Percentiles rank a stretch among this genome's conserved stretches.
phyloP scores from a whole-genome alignment of 2,329 filamentous ascomycete species.

The Calonectria crousiana region DNA sequence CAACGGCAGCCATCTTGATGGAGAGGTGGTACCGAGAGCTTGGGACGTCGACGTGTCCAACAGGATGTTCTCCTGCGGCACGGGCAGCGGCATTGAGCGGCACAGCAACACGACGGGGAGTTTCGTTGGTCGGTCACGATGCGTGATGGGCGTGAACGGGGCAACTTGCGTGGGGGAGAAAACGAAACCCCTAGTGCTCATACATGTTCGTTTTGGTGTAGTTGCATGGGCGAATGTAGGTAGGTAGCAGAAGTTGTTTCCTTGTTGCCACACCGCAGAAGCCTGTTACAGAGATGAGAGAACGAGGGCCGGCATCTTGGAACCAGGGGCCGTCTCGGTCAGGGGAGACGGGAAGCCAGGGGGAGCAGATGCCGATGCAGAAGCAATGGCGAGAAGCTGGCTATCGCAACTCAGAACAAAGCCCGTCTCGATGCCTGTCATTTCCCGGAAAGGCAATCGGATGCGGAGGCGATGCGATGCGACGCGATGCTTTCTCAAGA shows the following conservation, averaged over 20 bases:
- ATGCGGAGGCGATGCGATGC: not conserved
- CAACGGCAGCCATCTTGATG: slow-evolving; percentile 36
- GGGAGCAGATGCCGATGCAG: not conserved
- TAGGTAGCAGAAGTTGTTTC: not conserved
- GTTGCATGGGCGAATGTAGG: slow-evolving; percentile 3
- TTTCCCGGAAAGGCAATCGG: not conserved
- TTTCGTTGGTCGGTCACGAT: not conserved
- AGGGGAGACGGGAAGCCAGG: slow-evolving; percentile 1
- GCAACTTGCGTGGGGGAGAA: slow-evolving; percentile 8
- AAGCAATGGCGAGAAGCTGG: not conserved
- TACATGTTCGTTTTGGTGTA: slow-evolving; percentile 3
- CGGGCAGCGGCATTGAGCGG: slow-evolving; percentile 1
- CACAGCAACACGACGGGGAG: not conserved
- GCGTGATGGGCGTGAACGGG: not conserved
- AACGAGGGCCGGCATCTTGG: slow-evolving; percentile 4
- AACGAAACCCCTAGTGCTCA: slow-evolving; percentile 3
- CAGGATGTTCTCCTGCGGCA: slow-evolving; percentile 3
- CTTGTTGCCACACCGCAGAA: slow-evolving; percentile 1
- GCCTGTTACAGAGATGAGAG: not conserved
- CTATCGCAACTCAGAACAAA: not conserved
- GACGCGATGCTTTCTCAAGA: not conserved
- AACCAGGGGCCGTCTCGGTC: not conserved
- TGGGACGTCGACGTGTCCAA: slow-evolving; percentile 3
- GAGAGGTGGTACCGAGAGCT: slow-evolving; percentile 33
- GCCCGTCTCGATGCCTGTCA: not conserved